Conservation (phyloP, 139 green algal species). For the Auxenochlorella pyrenoidosa region DNA sequence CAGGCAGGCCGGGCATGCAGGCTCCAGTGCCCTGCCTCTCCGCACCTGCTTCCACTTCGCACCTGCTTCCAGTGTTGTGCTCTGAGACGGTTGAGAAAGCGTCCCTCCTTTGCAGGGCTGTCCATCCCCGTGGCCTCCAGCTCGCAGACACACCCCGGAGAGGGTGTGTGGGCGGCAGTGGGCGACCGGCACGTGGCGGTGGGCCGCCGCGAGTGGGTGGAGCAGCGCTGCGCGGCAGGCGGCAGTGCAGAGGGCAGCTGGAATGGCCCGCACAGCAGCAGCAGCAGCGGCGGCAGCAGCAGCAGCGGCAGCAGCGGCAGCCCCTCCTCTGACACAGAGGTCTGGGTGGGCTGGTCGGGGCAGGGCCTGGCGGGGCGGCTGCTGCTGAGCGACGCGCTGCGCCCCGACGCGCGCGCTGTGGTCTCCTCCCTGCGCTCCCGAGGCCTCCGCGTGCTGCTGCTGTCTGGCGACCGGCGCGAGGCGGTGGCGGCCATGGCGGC, state of each 20-base stretch:
- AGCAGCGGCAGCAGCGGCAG: constrained; percentile 23
- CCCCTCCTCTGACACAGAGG: constrained; percentile 24
- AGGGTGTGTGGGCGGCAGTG: constrained; percentile 63
- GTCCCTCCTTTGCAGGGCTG: constrained; percentile 30
- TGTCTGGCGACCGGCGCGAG: constrained; percentile 81
- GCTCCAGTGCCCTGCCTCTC: too few species aligned
- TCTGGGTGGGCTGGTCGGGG: constrained; percentile 75
- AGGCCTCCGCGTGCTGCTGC: constrained; percentile 75
- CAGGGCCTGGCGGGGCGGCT: constrained; percentile 73
- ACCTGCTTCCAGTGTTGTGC: too few species aligned
- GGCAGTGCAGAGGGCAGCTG: constrained; percentile 16
- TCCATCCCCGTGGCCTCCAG: constrained; percentile 39
- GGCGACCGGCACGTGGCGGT: constrained; percentile 69
- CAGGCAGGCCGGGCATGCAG: too few species aligned
- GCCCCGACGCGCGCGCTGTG: constrained; percentile 65
- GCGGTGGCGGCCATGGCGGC: constrained; percentile 65
- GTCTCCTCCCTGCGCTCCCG: constrained; percentile 66
- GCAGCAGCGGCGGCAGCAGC: constrained; percentile 21
- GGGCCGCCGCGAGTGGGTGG: constrained; percentile 77
- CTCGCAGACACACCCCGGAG: constrained; percentile 67
- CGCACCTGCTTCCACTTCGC: too few species aligned
- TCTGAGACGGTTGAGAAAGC: too few species aligned
- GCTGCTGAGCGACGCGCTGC: constrained; percentile 72
- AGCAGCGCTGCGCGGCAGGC: constrained; percentile 37
- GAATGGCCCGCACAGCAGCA: constrained; percentile 10